Evolutionary conservation across 2,329 filamentous ascomycete genomes (phyloP), one percentile per base, ranked within the genome.

Genomic region (Tetracladium maxilliforme): DNA sequence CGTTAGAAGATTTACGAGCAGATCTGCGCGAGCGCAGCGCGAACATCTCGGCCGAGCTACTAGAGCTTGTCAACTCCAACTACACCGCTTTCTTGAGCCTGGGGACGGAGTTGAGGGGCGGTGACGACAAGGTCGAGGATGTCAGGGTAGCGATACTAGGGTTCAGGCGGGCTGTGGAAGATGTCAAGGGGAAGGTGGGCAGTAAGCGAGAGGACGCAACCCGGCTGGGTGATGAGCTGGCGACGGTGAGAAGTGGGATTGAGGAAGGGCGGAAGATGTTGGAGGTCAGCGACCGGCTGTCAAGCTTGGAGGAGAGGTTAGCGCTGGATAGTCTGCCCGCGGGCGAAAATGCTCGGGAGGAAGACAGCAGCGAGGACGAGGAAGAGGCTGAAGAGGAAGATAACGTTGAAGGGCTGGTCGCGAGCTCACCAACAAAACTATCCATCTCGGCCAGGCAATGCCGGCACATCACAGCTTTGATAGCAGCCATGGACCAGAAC

Each of bases 41-140:
- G 38, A 65, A 76, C 12, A 74, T 98, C 32, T 80, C 75, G 41
- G 70, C 77, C 33, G 90, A 98, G 54, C 64, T 98, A 4, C 63
- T 98, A 11, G 87, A 94, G 52, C 69, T 98, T 6, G 90, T 98
- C 36, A 98, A 98, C 45, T 69, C 77, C 25, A 92, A 98, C 51
- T 95, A 98, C 47, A 77, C 83, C 23, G 79, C 87, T 29, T 98
- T 98, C 40, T 52, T 98, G 5, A 75, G 74, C 1, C 55, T 98
- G 0, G 92, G 90, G 0, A 71, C 67, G 23, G 80, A 83, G 39
- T 55, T 98, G 21, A 70, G 71, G 27, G 86, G 86, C 4, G 92
- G 92, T 6, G 86, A 92, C 42, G 87, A 94, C 41, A 80, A 76
- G 46, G 76, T 94, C 1, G 86, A 92, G 45, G 83, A 92, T 43